Percentiles rank a stretch among this genome's conserved stretches.
These are phyloP conservation scores for Fraxinus greggii DNA, from an alignment of 305 asterid genomes.

Conservation along the genomic window DNA sequence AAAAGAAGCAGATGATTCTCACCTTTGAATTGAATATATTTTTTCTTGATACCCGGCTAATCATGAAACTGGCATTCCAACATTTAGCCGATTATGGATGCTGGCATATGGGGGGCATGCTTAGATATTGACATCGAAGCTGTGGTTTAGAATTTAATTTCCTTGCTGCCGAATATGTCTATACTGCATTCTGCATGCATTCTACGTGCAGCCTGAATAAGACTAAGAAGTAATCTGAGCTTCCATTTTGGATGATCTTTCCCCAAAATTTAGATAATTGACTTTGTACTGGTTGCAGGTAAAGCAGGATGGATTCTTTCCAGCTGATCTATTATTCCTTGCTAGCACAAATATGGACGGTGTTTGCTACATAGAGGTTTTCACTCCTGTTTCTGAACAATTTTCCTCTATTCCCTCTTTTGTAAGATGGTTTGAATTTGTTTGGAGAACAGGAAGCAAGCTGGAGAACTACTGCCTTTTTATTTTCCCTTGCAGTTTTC, in stretches of 20 bases:
- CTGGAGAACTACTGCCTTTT: slow-evolving; percentile 9
- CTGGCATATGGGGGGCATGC: neutral
- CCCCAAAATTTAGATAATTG: slow-evolving; percentile 14
- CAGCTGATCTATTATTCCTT: slow-evolving; percentile 91
- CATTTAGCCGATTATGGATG: neutral
- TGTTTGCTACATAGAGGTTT: slow-evolving; percentile 94
- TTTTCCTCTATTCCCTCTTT: slow-evolving; percentile 16
- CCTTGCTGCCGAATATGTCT: neutral
- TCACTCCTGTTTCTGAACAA: slow-evolving; percentile 27
- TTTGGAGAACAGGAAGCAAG: neutral
- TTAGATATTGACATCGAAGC: neutral
- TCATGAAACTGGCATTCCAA: neutral
- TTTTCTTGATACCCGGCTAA: slow-evolving; percentile 1
- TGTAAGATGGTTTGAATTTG: neutral
- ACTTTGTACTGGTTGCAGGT: slow-evolving; percentile 55
- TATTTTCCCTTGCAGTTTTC: neutral
- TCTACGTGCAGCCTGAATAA: neutral
- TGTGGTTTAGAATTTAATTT: neutral
- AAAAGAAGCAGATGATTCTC: slow-evolving; percentile 4
- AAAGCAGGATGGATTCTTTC: slow-evolving; percentile 92
- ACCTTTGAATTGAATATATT: neutral
- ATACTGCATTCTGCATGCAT: slow-evolving; percentile 7
- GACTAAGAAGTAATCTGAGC: neutral
- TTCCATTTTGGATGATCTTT: slow-evolving; percentile 12
- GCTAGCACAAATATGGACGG: slow-evolving; percentile 97